Conservation (phyloP, 495 filamentous ascomycete species). For the Xylaria palmicola region DNA sequence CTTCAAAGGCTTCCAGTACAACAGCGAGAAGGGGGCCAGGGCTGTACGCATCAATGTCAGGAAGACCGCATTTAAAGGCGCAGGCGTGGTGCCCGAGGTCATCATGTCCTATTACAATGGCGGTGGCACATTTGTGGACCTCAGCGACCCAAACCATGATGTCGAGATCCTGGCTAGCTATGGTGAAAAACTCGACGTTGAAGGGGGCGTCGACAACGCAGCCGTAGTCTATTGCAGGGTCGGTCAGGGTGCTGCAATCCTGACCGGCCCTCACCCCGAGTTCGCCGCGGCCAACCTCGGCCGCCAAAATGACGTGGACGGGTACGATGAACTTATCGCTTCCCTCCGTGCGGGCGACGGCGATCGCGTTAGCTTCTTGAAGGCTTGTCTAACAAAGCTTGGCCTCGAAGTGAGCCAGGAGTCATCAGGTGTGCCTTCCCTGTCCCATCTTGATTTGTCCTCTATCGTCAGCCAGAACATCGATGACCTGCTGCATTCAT, state of each 20-base stretch:
- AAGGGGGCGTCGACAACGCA: slow-evolving; percentile 67
- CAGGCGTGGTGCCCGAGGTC: slow-evolving; percentile 52
- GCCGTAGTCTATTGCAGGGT: slow-evolving; percentile 87
- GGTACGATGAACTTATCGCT: slow-evolving; percentile 67
- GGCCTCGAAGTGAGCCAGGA: slow-evolving; percentile 73
- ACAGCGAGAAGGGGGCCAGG: slow-evolving; percentile 80
- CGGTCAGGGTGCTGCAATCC: slow-evolving; percentile 74
- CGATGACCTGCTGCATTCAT: slow-evolving; percentile 62
- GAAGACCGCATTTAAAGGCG: slow-evolving; percentile 56
- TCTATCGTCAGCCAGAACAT: slow-evolving; percentile 63
- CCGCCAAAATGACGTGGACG: slow-evolving; percentile 57
- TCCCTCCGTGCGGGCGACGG: slow-evolving; percentile 69
- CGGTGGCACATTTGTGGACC: slow-evolving; percentile 91
- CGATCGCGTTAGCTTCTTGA: slow-evolving; percentile 71
- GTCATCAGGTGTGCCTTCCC: slow-evolving; percentile 68
- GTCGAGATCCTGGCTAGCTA: slow-evolving; percentile 85
- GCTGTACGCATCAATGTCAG: slow-evolving; percentile 68
- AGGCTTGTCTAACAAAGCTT: slow-evolving; percentile 79
- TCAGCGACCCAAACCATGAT: slow-evolving; percentile 58
- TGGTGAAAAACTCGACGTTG: slow-evolving; percentile 70
- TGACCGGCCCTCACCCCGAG: slow-evolving; percentile 95
- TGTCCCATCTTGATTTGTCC: slow-evolving; percentile 84
- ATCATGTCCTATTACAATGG: slow-evolving; percentile 92
- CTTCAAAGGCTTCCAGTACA: slow-evolving; percentile 88
- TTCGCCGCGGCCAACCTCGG: slow-evolving; percentile 82